phyloP scores from a whole-genome alignment of 345 rosid genomes.

The Hypericum androsaemum region DNA sequence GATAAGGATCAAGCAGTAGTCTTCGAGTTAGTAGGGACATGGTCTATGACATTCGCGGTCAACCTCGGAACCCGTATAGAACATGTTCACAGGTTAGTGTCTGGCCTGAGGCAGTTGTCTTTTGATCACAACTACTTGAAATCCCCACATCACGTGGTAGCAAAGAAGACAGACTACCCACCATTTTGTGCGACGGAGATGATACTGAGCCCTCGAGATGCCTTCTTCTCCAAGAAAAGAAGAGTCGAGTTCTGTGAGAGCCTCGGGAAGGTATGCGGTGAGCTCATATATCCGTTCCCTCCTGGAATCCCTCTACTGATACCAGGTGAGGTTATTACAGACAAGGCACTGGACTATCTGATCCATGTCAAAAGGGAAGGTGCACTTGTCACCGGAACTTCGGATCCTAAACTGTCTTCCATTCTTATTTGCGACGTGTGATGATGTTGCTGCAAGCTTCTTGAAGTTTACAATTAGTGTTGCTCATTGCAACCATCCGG shows the following conservation, averaged over 20 bases:
- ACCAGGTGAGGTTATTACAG: constrained; percentile 43
- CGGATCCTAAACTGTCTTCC: constrained; percentile 40
- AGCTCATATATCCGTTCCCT: constrained; percentile 51
- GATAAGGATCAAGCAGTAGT: neutral
- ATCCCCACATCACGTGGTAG: neutral
- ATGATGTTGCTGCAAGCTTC: too few relatives aligned
- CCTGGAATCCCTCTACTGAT: constrained; percentile 39
- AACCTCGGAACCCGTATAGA: constrained; percentile 41
- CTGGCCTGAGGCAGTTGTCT: constrained; percentile 35
- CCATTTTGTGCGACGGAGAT: constrained; percentile 23
- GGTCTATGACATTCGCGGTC: neutral
- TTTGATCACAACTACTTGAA: constrained; percentile 9
- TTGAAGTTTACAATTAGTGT: too few relatives aligned
- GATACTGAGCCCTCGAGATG: constrained; percentile 43
- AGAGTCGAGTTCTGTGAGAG: constrained; percentile 29
- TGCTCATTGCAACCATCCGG: too few relatives aligned
- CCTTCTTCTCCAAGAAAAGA: constrained; percentile 40
- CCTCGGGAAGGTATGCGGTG: constrained; percentile 39
- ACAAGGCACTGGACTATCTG: constrained; percentile 35
- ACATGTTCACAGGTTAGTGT: constrained; percentile 31
- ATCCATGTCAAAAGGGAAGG: constrained; percentile 29
- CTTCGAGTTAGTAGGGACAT: neutral
- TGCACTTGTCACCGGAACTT: constrained; percentile 34
- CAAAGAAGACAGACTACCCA: constrained; percentile 4
- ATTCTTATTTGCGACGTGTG: constrained; percentile 27